Conservation (phyloP, 2,329 filamentous ascomycete species). For the Arthrobotrys entomopaga region DNA sequence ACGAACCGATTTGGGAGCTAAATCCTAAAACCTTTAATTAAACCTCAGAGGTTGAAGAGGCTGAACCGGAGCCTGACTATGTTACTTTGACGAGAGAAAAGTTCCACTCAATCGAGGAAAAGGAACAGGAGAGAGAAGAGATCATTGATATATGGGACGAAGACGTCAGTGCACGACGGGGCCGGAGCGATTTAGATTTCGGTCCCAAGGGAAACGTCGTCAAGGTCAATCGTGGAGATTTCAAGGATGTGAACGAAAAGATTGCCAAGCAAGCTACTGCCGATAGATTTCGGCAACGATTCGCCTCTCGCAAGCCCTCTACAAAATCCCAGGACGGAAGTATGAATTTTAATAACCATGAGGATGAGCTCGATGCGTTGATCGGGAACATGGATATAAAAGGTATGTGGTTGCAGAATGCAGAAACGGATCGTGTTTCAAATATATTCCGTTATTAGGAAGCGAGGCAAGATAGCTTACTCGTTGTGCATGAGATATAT, state of each 20-base stretch:
- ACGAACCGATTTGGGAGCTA: constrained; percentile 14
- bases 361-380: constrained; percentile 58
- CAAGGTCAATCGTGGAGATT: constrained; percentile 57
- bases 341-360: constrained; percentile 46
- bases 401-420: constrained; percentile 55
- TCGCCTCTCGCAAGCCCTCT: constrained; percentile 55
- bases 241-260: constrained; percentile 59
- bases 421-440: constrained; percentile 54
- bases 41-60: constrained; percentile 50
- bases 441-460: constrained; percentile 49
- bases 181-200: constrained; percentile 43
- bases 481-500: constrained; percentile 51
- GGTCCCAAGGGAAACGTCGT: constrained; percentile 56
- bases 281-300: constrained; percentile 58
- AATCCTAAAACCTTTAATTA: constrained; percentile 33
- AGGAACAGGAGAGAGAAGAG: constrained; percentile 49
- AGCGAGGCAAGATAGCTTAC: constrained; percentile 46
- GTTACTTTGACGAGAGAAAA: constrained; percentile 56
- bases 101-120: constrained; percentile 51
- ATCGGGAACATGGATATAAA: constrained; percentile 57
- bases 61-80: constrained; percentile 58
- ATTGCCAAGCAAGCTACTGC: constrained; percentile 58
- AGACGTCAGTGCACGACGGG: constrained; percentile 44
- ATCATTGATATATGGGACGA: constrained; percentile 46
- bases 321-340: constrained; percentile 41